Evolutionary conservation across 2,329 filamentous ascomycete species (phyloP), one percentile per base, ranked within the genome.

Genomic region (Zymoseptoria passerinii): DNA sequence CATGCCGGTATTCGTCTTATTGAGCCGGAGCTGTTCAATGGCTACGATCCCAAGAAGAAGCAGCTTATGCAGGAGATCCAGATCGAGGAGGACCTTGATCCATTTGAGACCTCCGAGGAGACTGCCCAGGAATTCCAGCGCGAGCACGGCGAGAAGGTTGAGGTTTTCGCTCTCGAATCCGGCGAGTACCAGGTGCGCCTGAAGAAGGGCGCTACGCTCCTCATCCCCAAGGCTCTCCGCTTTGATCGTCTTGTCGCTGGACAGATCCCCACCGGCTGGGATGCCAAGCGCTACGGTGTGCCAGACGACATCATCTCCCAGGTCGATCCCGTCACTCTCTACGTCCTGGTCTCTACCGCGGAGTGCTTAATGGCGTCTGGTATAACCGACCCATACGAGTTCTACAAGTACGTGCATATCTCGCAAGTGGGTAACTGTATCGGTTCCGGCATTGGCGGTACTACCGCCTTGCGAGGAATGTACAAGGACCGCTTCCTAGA

Each of bases 341-440:
- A 90, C 72, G 90, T 97, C 28, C 87, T 99, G 51, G 92, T 97
- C 52, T 95, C 90, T 56, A 95, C 92, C 52, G 90, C 89, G 1
- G 95, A 99, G 76, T 86, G 92, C 59, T 86, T 99, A 7, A 82
- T 99, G 54, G 88, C 90, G 28, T 88, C 90, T 63, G 94, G 94
- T 85, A 92, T 99, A 74, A 97, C 94, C 27, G 95, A 99, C 72
- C 95, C 94, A 19, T 99, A 97, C 72, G 94, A 99, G 78, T 97
- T 99, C 79, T 99, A 99, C 84, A 92, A 97, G 80, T 99, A 99
- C 70, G 92, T 99, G 63, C 94, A 99, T 75, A 85, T 99, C 61
- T 97, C 94, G 7, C 90, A 99, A 73, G 89, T 99, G 54, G 94
- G 94, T 75, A 99, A 99, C 82, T 97, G 92, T 72, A 86, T 99